A percentile compares a stretch with the other conserved stretches of the same genome.
phyloP scores from a whole-genome alignment of 768 basidiomycete genomes.

The Clathrus columnatus region DNA sequence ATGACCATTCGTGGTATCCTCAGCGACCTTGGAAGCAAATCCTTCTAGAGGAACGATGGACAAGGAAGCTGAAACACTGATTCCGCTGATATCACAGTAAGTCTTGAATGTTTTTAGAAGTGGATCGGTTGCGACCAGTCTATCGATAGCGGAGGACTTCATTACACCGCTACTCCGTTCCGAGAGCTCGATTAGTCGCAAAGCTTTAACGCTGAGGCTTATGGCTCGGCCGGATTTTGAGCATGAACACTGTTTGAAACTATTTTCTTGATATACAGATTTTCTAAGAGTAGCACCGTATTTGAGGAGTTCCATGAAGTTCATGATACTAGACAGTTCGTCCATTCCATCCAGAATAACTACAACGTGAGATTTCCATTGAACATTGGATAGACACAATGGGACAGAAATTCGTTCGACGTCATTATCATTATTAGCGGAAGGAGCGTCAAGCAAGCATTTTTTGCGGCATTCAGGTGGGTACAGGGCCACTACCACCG shows the following conservation, averaged over 20 bases:
- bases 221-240: not conserved
- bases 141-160: conserved; percentile 49
- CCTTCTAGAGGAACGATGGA: conserved; percentile 31
- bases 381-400: not conserved
- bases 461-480: conserved; percentile 16
- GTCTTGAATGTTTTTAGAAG: conserved; percentile 65
- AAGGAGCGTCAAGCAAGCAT: conserved; percentile 12
- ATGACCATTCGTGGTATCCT: conserved; percentile 48
- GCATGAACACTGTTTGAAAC: not conserved
- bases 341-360: conserved; percentile 88
- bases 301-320: conserved; percentile 75
- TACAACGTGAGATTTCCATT: conserved; percentile 56
- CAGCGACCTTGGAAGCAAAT: conserved; percentile 48
- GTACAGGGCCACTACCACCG: conserved; percentile 33
- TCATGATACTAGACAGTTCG: conserved; percentile 84
- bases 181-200: conserved; percentile 79
- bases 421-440: conserved; percentile 16
- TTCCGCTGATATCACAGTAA: conserved; percentile 62
- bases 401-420: not conserved
- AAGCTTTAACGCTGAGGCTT: conserved; percentile 44
- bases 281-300: conserved; percentile 16
- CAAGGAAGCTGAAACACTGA: conserved; percentile 26
- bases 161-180: conserved; percentile 59
- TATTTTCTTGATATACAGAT: not conserved
- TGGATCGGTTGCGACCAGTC: conserved; percentile 63